Evolutionary conservation across 2,329 filamentous ascomycete genomes (phyloP), one percentile per base, ranked within the genome.

Genomic region (Macrophomina tecta): DNA sequence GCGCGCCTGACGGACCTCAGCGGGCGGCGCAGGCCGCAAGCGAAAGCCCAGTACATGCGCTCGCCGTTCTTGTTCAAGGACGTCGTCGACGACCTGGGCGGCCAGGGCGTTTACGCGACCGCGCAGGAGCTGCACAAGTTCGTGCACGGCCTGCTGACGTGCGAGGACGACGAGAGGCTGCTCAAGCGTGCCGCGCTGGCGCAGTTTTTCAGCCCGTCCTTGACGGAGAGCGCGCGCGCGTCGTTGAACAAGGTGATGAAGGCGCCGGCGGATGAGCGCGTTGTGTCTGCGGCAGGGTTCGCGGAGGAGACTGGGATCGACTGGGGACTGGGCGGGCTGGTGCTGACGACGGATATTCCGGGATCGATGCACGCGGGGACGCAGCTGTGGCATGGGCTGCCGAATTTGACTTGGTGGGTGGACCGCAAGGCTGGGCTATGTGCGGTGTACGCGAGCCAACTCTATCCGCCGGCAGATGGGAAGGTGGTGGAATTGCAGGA

Each of bases 361-460:
- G 72, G 72, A 38, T 74, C 74, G 32, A 75, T 69, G 68, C 70
- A 67, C 30, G 68, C 68, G 4, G 71, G 75, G 2, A 75, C 76
- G 0, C 72, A 77, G 76, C 40, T 74, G 8, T 78, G 75, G 76
- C 73, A 73, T 45, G 76, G 76, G 1, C 63, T 72, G 12, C 76
- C 76, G 16, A 78, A 78, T 63, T 63, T 78, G 61, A 70, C 68
- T 2, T 78, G 76, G 76, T 78, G 74, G 69, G 65, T 75, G 18
- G 77, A 79, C 67, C 76, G 72, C 6, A 72, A 74, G 53, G 68
- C 72, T 0, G 76, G 73, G 5, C 49, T 79, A 7, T 72, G 70
- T 56, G 76, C 74, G 2, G 51, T 78, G 1, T 78, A 73, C 34
- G 75, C 73, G 0, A 61, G 65, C 0, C 76, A 78, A 61, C 69